These are phyloP conservation scores for Fusarium dlaminii DNA, from an alignment of 2,329 filamentous ascomycete species.

Conservation along the genomic window DNA sequence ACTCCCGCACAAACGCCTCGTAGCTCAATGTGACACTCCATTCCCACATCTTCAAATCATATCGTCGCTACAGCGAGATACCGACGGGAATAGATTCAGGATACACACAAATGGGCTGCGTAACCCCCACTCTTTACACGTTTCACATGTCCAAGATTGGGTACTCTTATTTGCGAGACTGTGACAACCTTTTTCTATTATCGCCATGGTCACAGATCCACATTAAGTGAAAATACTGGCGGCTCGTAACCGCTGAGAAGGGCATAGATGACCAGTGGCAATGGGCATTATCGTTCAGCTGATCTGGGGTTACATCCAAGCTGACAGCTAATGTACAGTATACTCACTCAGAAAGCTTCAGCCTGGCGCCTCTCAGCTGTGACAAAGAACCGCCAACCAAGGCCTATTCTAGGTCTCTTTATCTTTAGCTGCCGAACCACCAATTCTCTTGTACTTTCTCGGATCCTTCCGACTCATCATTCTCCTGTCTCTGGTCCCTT, in stretches of 20 bases:
- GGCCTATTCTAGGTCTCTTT: constrained; percentile 23
- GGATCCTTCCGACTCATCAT: constrained; percentile 81
- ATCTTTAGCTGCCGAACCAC: constrained; percentile 43
- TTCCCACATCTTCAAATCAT: constrained; percentile 24
- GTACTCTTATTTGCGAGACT: constrained; percentile 10
- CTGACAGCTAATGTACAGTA: constrained; percentile 13
- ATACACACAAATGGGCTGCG: constrained; percentile 13
- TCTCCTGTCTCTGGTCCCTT: constrained; percentile 76
- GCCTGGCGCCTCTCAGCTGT: constrained; percentile 20
- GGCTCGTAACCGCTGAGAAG: constrained; percentile 29
- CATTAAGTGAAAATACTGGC: constrained; percentile 4
- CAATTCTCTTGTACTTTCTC: constrained; percentile 74
- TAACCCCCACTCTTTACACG: constrained; percentile 19
- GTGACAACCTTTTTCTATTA: not conserved
- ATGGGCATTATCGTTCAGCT: constrained; percentile 15
- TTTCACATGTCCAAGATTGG: constrained; percentile 30
- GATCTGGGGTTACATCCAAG: constrained; percentile 26
- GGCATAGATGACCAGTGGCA: not conserved
- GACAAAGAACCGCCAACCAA: not conserved
- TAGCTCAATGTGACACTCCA: constrained; percentile 34
- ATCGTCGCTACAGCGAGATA: constrained; percentile 27
- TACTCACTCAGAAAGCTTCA: not conserved
- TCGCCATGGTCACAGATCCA: constrained; percentile 19
- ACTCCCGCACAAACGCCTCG: constrained; percentile 16
- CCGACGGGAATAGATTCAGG: constrained; percentile 26